phyloP scores from a whole-genome alignment of 495 filamentous ascomycete genomes.

The Bombardia bombarda region DNA sequence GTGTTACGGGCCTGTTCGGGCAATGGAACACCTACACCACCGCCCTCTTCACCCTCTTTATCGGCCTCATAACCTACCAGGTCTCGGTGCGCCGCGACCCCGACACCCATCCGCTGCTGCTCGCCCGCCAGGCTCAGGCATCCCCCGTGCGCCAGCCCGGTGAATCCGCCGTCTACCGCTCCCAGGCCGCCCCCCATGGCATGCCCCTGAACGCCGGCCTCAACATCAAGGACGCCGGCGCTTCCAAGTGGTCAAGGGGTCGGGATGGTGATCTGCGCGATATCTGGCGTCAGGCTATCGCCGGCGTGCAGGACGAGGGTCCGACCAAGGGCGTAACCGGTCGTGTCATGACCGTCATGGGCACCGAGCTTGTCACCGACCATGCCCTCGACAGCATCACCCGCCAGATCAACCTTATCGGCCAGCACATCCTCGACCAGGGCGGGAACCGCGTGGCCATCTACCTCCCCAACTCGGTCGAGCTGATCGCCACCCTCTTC shows the following conservation, averaged over 20 bases:
- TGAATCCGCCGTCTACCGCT: constrained; percentile 76
- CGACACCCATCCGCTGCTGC: constrained; percentile 83
- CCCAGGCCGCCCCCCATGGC: constrained; percentile 72
- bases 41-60: constrained; percentile 50
- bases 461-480: constrained; percentile 88
- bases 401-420: constrained; percentile 81
- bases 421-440: constrained; percentile 58
- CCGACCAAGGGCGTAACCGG: constrained; percentile 54
- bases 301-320: constrained; percentile 54
- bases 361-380: constrained; percentile 63
- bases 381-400: constrained; percentile 63
- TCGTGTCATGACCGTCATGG: constrained; percentile 73
- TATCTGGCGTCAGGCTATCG: constrained; percentile 73
- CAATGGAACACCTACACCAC: constrained; percentile 77
- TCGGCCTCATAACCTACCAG: constrained; percentile 46
- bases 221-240: constrained; percentile 74
- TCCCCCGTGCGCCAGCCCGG: constrained; percentile 74
- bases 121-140: constrained; percentile 72
- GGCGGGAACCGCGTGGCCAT: constrained; percentile 75
- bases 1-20: constrained; percentile 57
- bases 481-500: constrained; percentile 60
- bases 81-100: constrained; percentile 52
- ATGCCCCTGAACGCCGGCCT: constrained; percentile 76
- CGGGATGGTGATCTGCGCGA: constrained; percentile 87
- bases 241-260: constrained; percentile 72